Evolutionary conservation across 257 asterid genomes (phyloP), one percentile per base, ranked within the genome.

Genomic region (Primulina eburnea): DNA sequence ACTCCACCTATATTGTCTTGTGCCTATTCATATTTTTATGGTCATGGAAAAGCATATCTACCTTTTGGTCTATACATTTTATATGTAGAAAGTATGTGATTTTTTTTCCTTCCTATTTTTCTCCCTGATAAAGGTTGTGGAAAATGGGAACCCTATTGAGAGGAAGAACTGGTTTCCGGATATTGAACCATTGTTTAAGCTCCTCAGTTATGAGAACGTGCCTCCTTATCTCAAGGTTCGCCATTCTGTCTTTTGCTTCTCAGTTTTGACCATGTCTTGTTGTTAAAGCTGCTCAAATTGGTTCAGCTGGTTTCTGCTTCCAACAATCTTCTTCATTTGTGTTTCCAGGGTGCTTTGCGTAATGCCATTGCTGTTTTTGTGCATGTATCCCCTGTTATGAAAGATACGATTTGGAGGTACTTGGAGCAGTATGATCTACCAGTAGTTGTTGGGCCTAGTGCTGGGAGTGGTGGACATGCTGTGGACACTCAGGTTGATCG

Each of bases 151-250:
- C 77, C 90, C 96, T 60, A 24, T 70, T 67, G 96, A 91, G 74
- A 78, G 92, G 79, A 94, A 85, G 87, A 89, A 86, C 77, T 94
- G 99, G 99, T 91, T 94, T 81, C 82, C 93, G 34, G 97, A 94
- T 75, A 94, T 89, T 50, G 96, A 94, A 82, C 97, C 97, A 68
- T 78, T 94, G 79, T 94, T 94, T 88, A 94, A 94, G 82, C 96
- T 94, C 73, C 97, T 91, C 66, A 79, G 97, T 74, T 94, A 87
- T 73, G 99, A 94, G 84, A 94, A 91, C 68, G 96, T 94, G 78
- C 99, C 97, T 76, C 95, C 99, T 64, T 94, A 89, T 85, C 96
- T 94, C 72, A 94, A 94, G 99, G 99, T 86, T 75, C 70, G 52
- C 64, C 68, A n/a, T 70, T 52, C 70, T 72, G 60, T 65, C 62